These are phyloP conservation scores for Penicillium cinerascens DNA, from an alignment of 495 filamentous ascomycete species.

Conservation along the genomic window DNA sequence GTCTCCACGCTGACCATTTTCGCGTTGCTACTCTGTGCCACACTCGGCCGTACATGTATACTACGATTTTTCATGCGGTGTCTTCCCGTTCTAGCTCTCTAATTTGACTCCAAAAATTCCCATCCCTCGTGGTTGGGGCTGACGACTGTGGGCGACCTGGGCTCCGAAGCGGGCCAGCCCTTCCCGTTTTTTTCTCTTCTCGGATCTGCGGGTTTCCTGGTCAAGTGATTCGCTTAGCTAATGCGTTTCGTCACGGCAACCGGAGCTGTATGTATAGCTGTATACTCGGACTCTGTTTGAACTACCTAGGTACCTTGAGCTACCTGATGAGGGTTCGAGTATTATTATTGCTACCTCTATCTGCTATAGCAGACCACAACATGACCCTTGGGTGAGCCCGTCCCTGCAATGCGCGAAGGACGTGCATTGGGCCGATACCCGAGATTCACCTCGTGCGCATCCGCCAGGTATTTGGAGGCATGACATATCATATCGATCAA, in stretches of 20 bases:
- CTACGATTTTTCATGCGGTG: not conserved
- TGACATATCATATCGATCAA: not conserved
- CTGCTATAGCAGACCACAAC: not conserved
- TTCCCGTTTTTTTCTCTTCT: slow-evolving; percentile 42
- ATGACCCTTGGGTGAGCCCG: not conserved
- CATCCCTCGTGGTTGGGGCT: not conserved
- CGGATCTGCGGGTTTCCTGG: slow-evolving; percentile 37
- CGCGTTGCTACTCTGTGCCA: not conserved
- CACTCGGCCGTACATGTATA: not conserved
- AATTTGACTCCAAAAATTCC: slow-evolving; percentile 15
- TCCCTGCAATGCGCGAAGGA: not conserved
- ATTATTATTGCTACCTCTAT: not conserved
- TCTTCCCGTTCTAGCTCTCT: not conserved
- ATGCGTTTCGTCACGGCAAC: slow-evolving; percentile 42
- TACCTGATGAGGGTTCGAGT: not conserved
- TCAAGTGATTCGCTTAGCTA: slow-evolving; percentile 35
- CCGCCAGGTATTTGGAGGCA: not conserved
- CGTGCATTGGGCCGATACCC: not conserved
- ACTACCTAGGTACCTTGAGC: too few relatives aligned
- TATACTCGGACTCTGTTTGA: too few relatives aligned
- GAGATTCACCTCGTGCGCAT: not conserved
- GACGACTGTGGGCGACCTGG: not conserved
- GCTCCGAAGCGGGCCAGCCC: slow-evolving; percentile 31
- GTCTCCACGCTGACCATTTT: slow-evolving; percentile 21
- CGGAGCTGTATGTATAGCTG: not conserved